These are phyloP conservation scores for Kluyveromyces nonfermentans DNA, from an alignment of 805 yeast species.

Conservation along the genomic window DNA sequence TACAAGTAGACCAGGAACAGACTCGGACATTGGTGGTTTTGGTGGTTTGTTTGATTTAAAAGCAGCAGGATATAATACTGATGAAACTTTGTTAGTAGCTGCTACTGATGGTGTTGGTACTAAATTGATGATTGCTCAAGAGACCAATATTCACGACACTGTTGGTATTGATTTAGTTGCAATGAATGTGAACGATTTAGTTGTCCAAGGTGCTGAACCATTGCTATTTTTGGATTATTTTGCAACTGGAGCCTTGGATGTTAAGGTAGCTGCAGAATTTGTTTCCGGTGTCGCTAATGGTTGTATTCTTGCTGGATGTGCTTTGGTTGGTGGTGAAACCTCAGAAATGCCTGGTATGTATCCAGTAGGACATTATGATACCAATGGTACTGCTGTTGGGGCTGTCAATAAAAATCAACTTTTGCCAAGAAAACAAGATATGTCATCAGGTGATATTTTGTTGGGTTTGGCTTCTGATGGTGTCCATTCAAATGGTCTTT, in stretches of 20 bases:
- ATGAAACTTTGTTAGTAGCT: conserved; percentile 77
- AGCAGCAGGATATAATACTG: conserved; percentile 73
- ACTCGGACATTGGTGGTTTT: conserved; percentile 96
- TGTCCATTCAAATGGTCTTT: conserved; percentile 93
- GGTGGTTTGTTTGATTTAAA: conserved; percentile 93
- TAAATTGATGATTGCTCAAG: conserved; percentile 89
- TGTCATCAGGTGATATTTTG: conserved; percentile 73
- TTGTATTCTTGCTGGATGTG: conserved; percentile 91
- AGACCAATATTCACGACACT: conserved; percentile 81
- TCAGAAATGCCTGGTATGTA: conserved; percentile 99
- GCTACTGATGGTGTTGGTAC: conserved; percentile 99
- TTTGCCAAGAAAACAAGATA: conserved; percentile 58
- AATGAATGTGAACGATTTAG: conserved; percentile 96
- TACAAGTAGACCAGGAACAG: conserved; percentile 92
- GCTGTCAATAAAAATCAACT: conserved; percentile 73
- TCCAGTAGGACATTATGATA: conserved; percentile 90
- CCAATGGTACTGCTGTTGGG: conserved; percentile 98
- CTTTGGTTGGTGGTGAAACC: conserved; percentile 97
- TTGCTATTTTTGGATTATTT: conserved; percentile 90
- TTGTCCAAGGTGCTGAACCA: conserved; percentile 99
- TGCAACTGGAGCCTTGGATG: conserved; percentile 88
- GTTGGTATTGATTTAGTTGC: conserved; percentile 98
- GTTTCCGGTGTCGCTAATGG: conserved; percentile 96
- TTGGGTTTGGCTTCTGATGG: conserved; percentile 89
- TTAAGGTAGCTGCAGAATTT: conserved; percentile 73